Conservation (phyloP, 2,329 filamentous ascomycete species). For the Claviceps africana region DNA sequence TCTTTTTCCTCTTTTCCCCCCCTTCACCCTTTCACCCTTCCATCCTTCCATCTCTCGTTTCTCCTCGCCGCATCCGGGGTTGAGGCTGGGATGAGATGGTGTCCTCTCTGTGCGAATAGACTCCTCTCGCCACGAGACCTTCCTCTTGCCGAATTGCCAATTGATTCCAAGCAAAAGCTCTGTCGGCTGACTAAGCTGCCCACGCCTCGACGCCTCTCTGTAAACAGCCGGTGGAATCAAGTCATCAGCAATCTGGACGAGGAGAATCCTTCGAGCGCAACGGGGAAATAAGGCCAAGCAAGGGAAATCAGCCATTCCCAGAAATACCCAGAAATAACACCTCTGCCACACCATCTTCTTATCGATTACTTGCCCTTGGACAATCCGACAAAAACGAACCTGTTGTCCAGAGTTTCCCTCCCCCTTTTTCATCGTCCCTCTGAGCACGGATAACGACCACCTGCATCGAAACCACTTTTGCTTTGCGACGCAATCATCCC, state of each 20-base stretch:
- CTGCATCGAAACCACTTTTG: background rate
- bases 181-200: background rate
- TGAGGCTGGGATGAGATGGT: background rate
- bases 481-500: slow-evolving; percentile 3
- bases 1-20: background rate
- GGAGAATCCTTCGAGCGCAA: background rate
- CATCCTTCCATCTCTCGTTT: background rate
- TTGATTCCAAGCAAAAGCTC: too few relatives aligned
- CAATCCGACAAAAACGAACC: background rate
- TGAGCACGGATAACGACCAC: background rate
- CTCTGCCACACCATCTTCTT: background rate
- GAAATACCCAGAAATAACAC: too few relatives aligned
- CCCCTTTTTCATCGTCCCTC: background rate
- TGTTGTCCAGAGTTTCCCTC: background rate
- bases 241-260: too few relatives aligned
- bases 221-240: background rate
- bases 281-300: background rate
- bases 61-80: background rate
- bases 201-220: background rate
- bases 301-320: background rate
- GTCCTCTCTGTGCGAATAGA: background rate
- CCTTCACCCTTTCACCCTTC: background rate
- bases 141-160: too few relatives aligned
- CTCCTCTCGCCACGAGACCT: too few relatives aligned
- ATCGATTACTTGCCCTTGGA: background rate